phyloP scores from a whole-genome alignment of 1,139 yeast species.

The Candida sp. region DNA sequence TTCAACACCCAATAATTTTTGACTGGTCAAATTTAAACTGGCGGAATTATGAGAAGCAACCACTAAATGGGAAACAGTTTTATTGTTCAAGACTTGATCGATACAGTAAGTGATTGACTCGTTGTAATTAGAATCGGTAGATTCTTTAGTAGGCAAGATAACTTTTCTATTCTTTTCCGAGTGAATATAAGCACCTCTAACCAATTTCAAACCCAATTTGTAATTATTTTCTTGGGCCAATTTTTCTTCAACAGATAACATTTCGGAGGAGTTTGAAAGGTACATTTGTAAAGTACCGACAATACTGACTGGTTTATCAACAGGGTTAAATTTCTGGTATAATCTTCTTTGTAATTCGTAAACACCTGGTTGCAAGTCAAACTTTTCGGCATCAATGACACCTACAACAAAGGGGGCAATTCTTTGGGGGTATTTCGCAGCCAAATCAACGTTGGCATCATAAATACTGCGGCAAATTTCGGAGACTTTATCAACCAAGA shows the following conservation, averaged over 20 bases:
- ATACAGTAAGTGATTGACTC: constrained; percentile 65
- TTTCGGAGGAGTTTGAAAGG: constrained; percentile 63
- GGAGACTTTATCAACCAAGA: constrained; percentile 64
- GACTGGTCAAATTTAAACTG: constrained; percentile 73
- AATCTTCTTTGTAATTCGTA: constrained; percentile 85
- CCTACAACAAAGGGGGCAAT: constrained; percentile 80
- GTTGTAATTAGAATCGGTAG: constrained; percentile 76
- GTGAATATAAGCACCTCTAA: constrained; percentile 97
- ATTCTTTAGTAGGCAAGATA: constrained; percentile 73
- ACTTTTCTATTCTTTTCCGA: constrained; percentile 75
- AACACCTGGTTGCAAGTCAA: constrained; percentile 85
- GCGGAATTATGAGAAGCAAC: constrained; percentile 89
- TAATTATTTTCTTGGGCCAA: constrained; percentile 64
- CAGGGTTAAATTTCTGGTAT: constrained; percentile 69
- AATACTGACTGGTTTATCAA: constrained; percentile 57
- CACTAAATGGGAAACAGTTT: constrained; percentile 74
- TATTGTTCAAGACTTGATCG: constrained; percentile 49
- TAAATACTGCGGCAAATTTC: constrained; percentile 53
- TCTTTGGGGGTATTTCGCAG: constrained; percentile 58
- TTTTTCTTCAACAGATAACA: constrained; percentile 60
- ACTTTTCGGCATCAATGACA: constrained; percentile 91
- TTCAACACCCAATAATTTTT: constrained; percentile 35
- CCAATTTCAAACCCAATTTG: constrained; percentile 84
- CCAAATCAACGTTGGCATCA: constrained; percentile 48
- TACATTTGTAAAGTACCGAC: constrained; percentile 96